These are phyloP conservation scores for Podila minutissima DNA, from an alignment of 192 early-diverging fungal species.

Conservation along the genomic window DNA sequence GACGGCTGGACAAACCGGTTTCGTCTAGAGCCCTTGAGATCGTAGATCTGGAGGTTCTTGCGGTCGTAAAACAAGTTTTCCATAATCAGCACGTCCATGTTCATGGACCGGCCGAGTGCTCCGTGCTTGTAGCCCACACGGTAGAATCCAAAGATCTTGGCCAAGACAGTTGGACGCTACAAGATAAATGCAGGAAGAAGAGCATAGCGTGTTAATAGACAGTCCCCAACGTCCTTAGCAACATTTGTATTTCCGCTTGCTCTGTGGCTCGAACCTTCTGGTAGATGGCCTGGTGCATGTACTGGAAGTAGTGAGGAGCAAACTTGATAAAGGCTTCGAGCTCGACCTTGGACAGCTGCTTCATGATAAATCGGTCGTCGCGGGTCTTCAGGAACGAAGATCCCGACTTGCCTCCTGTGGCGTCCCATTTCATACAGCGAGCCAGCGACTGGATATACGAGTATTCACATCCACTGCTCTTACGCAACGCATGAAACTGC, in stretches of 20 bases:
- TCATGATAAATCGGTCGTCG: conserved; percentile 93
- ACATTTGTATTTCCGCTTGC: not conserved
- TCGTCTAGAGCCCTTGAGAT: conserved; percentile 94
- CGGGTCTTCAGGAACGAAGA: conserved; percentile 90
- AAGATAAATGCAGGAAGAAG: not conserved
- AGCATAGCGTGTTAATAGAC: not conserved
- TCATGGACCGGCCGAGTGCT: conserved; percentile 80
- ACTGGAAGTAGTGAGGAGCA: conserved; percentile 92
- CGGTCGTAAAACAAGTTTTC: conserved; percentile 95
- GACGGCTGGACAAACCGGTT: conserved; percentile 94
- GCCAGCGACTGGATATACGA: conserved; percentile 87
- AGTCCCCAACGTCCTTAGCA: not conserved
- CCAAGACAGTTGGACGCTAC: conserved; percentile 83
- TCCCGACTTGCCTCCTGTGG: conserved; percentile 91
- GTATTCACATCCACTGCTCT: conserved; percentile 85
- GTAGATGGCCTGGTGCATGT: conserved; percentile 83
- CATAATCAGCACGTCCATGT: conserved; percentile 95
- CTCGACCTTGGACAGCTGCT: conserved; percentile 86
- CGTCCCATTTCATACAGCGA: conserved; percentile 87
- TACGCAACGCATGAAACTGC: conserved; percentile 91
- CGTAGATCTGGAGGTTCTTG: conserved; percentile 76
- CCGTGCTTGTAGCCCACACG: conserved; percentile 89
- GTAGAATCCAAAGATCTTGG: conserved; percentile 95
- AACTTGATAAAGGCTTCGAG: conserved; percentile 89
- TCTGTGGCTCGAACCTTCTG: conserved; percentile 64